Conservation (phyloP, 371 early-diverging fungal species). For the Syncephalastrum racemosum region DNA sequence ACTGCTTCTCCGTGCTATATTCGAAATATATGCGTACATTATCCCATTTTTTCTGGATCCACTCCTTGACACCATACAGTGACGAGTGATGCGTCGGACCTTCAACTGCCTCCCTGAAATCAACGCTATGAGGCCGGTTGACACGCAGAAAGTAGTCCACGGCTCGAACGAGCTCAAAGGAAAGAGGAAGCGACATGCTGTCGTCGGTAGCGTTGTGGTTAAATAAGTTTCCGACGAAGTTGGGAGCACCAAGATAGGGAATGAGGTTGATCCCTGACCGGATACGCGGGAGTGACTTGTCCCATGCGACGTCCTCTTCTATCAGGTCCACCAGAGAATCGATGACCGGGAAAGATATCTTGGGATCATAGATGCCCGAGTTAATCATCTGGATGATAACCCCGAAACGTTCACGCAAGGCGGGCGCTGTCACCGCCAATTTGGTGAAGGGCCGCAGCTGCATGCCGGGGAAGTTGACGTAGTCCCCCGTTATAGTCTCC, state of each 20-base stretch:
- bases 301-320: constrained; percentile 19
- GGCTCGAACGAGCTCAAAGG: background rate
- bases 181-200: constrained; percentile 2
- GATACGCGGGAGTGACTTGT: constrained; percentile 14
- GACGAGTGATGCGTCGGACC: constrained; percentile 7
- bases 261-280: constrained; percentile 3
- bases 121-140: background rate
- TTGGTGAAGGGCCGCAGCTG: background rate
- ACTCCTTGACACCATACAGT: constrained; percentile 8
- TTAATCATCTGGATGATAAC: too few species aligned
- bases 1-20: too few species aligned
- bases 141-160: constrained; percentile 4
- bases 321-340: too few species aligned
- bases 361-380: too few species aligned
- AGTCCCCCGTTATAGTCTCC: too few species aligned
- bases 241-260: background rate
- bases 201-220: background rate
- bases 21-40: too few species aligned
- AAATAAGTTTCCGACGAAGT: background rate
- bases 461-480: too few species aligned
- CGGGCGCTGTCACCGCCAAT: background rate
- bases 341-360: too few species aligned
- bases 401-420: too few species aligned
- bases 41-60: too few species aligned
- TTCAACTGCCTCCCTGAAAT: constrained; percentile 5